Evolutionary conservation across 2,329 filamentous ascomycete species (phyloP).

Genomic region (Penicillium paneum): DNA sequence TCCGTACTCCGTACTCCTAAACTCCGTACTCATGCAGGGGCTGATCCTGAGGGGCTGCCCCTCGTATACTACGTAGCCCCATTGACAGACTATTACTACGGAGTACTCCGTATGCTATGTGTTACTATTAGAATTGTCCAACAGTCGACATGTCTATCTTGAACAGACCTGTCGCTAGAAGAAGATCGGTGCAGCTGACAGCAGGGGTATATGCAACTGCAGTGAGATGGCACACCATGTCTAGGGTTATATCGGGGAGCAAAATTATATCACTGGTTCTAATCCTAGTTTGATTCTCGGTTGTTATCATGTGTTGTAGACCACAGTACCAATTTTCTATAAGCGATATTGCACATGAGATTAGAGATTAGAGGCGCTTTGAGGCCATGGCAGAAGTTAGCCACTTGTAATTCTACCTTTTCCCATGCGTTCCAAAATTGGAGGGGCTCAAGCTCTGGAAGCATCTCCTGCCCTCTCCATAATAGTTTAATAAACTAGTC

Average conservation of each 20-base stretch:
- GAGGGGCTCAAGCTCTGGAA: slow-evolving; percentile 1
- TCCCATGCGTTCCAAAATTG: not conserved
- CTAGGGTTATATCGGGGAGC: not conserved
- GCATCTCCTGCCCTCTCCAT: not conserved
- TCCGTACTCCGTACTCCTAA: no score
- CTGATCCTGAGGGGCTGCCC: slow-evolving; percentile 13
- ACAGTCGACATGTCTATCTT: not conserved
- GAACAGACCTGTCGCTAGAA: not conserved
- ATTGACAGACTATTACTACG: not conserved
- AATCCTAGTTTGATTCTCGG: not conserved
- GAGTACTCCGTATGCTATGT: no score
- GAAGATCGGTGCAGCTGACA: slow-evolving; percentile 14
- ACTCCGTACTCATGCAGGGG: slow-evolving; percentile 16
- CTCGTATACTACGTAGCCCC: slow-evolving; percentile 4
- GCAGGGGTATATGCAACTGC: slow-evolving; percentile 18
- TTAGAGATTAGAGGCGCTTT: not conserved
- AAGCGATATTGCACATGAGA: not conserved
- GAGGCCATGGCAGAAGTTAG: not conserved
- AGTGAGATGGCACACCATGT: slow-evolving; percentile 21
- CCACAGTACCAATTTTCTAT: not conserved
- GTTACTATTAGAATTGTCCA: not conserved
- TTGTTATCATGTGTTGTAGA: not conserved
- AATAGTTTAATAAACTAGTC: not conserved
- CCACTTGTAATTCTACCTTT: not conserved
- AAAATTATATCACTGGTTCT: not conserved